Percentiles rank a stretch among this genome's conserved stretches.
Evolutionary conservation across 768 basidiomycete genomes (phyloP).

Genomic region (Lactarius evosmus): DNA sequence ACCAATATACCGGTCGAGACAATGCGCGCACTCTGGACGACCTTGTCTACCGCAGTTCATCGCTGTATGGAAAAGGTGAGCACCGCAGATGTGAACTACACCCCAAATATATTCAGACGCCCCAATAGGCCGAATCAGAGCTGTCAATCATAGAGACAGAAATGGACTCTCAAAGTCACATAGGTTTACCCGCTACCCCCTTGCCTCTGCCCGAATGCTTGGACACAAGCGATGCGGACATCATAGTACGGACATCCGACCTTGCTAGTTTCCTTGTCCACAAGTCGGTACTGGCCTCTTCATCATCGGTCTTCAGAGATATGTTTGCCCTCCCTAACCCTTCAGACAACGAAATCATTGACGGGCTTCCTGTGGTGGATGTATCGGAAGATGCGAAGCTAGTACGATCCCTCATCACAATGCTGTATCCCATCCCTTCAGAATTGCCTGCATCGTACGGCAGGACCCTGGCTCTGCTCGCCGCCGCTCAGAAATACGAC

Average conservation of each 20-base stretch:
- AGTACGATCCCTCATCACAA: constrained; percentile 19
- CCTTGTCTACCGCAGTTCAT: background rate
- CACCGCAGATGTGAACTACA: background rate
- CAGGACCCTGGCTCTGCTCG: constrained; percentile 15
- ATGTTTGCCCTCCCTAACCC: constrained; percentile 33
- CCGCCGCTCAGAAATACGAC: constrained; percentile 30
- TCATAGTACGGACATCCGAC: constrained; percentile 20
- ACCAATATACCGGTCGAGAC: background rate
- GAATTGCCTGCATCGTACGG: constrained; percentile 6
- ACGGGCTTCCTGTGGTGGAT: constrained; percentile 23
- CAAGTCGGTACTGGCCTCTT: constrained; percentile 34
- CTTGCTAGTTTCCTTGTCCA: constrained; percentile 31
- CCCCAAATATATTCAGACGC: background rate
- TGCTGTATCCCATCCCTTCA: constrained; percentile 12
- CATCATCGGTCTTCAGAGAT: constrained; percentile 35
- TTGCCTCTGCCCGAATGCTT: background rate
- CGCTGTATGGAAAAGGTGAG: background rate
- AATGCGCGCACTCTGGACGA: constrained; percentile 9
- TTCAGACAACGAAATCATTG: background rate
- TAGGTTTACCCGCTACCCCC: no score
- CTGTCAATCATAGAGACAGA: background rate
- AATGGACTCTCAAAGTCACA: no score
- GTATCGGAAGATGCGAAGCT: constrained; percentile 16
- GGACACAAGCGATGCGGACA: background rate
- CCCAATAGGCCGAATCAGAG: background rate